phyloP scores from a whole-genome alignment of 177 flowering plant species.

The Tripterygium wilfordii region DNA sequence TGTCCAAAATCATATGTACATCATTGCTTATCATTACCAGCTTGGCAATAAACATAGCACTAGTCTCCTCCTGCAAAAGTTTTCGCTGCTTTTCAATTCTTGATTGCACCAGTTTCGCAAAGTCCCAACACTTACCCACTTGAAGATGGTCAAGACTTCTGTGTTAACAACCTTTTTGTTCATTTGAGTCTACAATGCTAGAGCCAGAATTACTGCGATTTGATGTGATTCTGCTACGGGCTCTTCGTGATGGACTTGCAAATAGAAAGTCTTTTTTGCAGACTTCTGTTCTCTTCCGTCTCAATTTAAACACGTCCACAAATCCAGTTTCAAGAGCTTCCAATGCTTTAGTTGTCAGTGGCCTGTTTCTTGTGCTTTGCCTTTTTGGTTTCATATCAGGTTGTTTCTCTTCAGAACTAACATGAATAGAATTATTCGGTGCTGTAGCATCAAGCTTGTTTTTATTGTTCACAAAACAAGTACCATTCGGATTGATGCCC shows the following conservation, averaged over 20 bases:
- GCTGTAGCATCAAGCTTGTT: slow-evolving; percentile 7
- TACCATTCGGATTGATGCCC: slow-evolving; percentile 3
- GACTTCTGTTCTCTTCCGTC: slow-evolving; percentile 19
- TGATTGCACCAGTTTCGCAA: too few species aligned
- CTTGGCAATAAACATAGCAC: too few species aligned
- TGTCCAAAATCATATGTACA: too few species aligned
- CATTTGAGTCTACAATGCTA: slow-evolving; percentile 16
- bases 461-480: slow-evolving; percentile 2
- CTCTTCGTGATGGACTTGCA: slow-evolving; percentile 20
- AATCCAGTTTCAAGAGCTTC: slow-evolving; percentile 75
- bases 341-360: slow-evolving; percentile 59
- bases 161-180: slow-evolving; percentile 3
- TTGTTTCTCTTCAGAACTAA: slow-evolving; percentile 19
- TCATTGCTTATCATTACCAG: too few species aligned
- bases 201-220: slow-evolving; percentile 12
- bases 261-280: slow-evolving; percentile 11
- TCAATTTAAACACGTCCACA: slow-evolving; percentile 23
- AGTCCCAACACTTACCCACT: too few species aligned
- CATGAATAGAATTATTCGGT: slow-evolving; percentile 3
- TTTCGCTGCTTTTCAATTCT: too few species aligned
- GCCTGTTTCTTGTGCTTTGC: slow-evolving; percentile 80
- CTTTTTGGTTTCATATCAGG: slow-evolving; percentile 26
- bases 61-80: too few species aligned
- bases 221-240: slow-evolving; percentile 15
- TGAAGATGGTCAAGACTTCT: slow-evolving; percentile 1